Base-by-base conservation (phyloP, 2,329 filamentous ascomycete genomes). In the Ophiostoma sp. region DNA sequence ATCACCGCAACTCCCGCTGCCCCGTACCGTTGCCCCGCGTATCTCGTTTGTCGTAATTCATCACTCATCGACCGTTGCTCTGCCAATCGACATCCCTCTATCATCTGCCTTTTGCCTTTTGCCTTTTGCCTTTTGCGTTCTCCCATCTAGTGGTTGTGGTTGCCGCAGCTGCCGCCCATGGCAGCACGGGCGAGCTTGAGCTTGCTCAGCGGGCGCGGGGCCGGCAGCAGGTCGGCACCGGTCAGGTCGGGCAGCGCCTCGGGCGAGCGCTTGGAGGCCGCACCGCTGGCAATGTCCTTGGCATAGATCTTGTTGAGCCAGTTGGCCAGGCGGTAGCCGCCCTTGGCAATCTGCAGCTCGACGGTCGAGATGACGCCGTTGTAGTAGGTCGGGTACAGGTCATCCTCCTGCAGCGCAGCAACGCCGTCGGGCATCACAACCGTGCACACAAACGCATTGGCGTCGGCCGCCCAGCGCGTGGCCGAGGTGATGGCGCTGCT, bases 311-410 rank as follows among this genome's bases (percentile, higher is more conserved):
- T 9, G 52, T 68, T 68, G 27, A 68, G 67, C 67, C 67, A 68
- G 64, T 68, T 65, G 63, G 67, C 67, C 7, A 68, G 64, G 36
- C 73, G 75, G 67, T 80, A 80, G 0, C 80, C 80, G 66, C 78
- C 78, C 75, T 81, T 81, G 8, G 80, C 78, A 40, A 81, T 79
- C 74, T 81, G 80, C 67, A 80, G 71, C 71, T 78, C 76, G 52
- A 82, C 75, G 14, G 79, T 78, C 9, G 76, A 76, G 67, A 76
- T 74, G 16, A 78, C 79, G 9, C 72, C 74, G 44, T 77, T 77
- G 66, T 79, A 79, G 72, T 81, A 81, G 11, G 72, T 71, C 11
- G 78, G 78, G 67, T 76, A 77, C 5, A 81, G 74, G 42, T 81
- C 80, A 69, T 76, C 74, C 40, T 73, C 73, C 71, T 81, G 73